Evolutionary conservation across 306 rosid genomes (phyloP).

Genomic region (Trifolium repens): DNA sequence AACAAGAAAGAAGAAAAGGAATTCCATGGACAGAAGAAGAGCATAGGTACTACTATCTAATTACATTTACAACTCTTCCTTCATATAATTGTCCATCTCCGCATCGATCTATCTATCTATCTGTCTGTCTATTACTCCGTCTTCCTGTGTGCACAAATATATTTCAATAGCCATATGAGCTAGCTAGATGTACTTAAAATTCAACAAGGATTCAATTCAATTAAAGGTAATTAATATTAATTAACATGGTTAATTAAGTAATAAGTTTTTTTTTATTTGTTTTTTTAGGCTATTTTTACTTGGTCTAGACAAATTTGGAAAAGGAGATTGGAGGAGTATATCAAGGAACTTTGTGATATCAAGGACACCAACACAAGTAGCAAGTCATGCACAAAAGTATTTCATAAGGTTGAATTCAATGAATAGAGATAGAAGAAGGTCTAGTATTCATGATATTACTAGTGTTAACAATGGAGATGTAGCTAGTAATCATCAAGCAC

Average conservation of each 20-base stretch:
- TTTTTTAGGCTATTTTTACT: conserved; percentile 81
- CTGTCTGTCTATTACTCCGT: neutral
- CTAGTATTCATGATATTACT: conserved; percentile 95
- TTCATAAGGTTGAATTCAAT: conserved; percentile 92
- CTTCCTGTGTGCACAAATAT: neutral
- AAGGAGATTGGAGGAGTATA: conserved; percentile 99
- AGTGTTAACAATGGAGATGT: conserved; percentile 82
- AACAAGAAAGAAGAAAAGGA: conserved; percentile 93
- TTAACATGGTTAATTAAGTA: neutral
- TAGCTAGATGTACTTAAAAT: conserved; percentile 2
- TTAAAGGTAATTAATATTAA: neutral
- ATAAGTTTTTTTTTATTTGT: neutral
- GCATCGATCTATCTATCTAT: neutral
- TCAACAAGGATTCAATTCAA: neutral
- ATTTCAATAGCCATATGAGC: conserved; percentile 8
- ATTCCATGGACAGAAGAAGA: conserved; percentile 99
- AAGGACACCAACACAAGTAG: conserved; percentile 97
- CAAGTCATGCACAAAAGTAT: conserved; percentile 98
- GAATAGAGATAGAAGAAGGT: conserved; percentile 95
- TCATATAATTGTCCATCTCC: neutral
- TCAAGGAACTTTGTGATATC: conserved; percentile 95
- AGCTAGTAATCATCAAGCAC: conserved; percentile 59
- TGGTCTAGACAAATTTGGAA: conserved; percentile 97
- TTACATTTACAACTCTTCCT: conserved; percentile 22
- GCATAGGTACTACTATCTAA: conserved; percentile 75